Evolutionary conservation across 225 moss, liverwort and hornwort genomes (phyloP).

Genomic region (Physcomitrellopsis africana): DNA sequence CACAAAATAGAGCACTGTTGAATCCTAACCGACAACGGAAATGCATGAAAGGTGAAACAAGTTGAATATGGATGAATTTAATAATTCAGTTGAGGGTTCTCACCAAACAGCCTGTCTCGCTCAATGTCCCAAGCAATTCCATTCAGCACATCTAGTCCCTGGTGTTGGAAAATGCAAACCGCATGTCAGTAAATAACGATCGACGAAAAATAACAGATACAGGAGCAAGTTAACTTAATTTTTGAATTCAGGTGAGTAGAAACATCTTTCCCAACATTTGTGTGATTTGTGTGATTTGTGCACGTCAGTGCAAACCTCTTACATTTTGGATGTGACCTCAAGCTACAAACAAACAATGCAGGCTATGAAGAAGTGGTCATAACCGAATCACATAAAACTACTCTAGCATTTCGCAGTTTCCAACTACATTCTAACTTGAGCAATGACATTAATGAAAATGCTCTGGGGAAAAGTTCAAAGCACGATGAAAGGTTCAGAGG

Average conservation of each 20-base stretch:
- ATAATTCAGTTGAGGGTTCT: constrained; percentile 6
- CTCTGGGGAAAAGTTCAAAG: constrained; percentile 12
- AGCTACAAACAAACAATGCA: constrained; percentile 9
- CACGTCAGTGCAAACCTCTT: constrained; percentile 22
- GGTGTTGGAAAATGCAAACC: constrained; percentile 31
- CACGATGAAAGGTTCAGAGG: constrained; percentile 22
- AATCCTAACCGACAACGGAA: constrained; percentile 9
- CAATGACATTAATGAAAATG: constrained; percentile 10
- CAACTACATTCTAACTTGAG: not conserved
- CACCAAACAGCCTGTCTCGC: constrained; percentile 80
- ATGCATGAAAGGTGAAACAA: constrained; percentile 2
- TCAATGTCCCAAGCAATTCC: constrained; percentile 97
- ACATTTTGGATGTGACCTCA: constrained; percentile 15
- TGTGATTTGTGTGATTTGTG: not conserved
- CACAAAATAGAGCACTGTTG: constrained; percentile 22
- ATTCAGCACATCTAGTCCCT: constrained; percentile 89
- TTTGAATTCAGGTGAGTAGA: not conserved
- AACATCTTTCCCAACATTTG: constrained; percentile 3
- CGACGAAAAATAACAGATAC: not conserved
- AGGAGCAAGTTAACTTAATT: not conserved
- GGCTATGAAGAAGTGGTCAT: constrained; percentile 13
- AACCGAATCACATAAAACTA: constrained; percentile 14
- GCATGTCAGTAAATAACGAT: constrained; percentile 9
- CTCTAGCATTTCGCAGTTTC: constrained; percentile 12
- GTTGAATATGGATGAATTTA: not conserved